Base-by-base conservation (phyloP, 2,329 filamentous ascomycete species). In the Colletotrichum plurivorum region DNA sequence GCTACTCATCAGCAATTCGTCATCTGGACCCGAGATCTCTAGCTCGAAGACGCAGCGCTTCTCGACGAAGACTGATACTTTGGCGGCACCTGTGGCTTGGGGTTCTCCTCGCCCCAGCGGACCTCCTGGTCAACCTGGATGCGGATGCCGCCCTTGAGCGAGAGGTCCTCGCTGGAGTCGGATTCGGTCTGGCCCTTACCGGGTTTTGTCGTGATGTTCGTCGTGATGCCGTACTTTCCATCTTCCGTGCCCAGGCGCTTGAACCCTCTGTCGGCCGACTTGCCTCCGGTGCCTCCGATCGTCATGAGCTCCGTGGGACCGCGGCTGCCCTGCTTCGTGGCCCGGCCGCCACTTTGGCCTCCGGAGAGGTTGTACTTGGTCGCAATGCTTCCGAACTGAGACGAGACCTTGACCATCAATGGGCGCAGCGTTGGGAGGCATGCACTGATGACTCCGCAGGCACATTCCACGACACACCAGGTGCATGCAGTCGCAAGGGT, bases 391-490 rank as follows among this genome's bases (percentile, higher is more conserved):
- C 65, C 65, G 27, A 68, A 64, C 41, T 68, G 60, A 10, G 60
- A 49, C 25, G 65, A 65, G 20, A 68, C 25, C 25, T 65, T 68
- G 8, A 65, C 20, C 65, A 64, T 55, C 20, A 68, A 60, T 39
- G 80, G 80, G n/a, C 82, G 81, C 27, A 84, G 76, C 0, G 82
- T 82, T 5, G 82, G 82, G 0, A 82, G 79, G 64, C 82, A 84
- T 2, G 79, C 81, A 20, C 79, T 79, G 67, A 84, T 82, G 36
- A 83, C 77, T 59, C 79, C 82, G 52, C 75, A 74, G 2, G 76
- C 72, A 13, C 68, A 69, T 52, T 81, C 79, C 31, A 80, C 73
- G 1, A 79, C 67, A 68, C 77, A 77, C 79, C 78, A 81, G 6
- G 74, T 76, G 58, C 72, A 74, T 2, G 77, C 68, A 12, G 71